Base-by-base conservation (phyloP, 495 filamentous ascomycete species). In the Usnea hakonensis region DNA sequence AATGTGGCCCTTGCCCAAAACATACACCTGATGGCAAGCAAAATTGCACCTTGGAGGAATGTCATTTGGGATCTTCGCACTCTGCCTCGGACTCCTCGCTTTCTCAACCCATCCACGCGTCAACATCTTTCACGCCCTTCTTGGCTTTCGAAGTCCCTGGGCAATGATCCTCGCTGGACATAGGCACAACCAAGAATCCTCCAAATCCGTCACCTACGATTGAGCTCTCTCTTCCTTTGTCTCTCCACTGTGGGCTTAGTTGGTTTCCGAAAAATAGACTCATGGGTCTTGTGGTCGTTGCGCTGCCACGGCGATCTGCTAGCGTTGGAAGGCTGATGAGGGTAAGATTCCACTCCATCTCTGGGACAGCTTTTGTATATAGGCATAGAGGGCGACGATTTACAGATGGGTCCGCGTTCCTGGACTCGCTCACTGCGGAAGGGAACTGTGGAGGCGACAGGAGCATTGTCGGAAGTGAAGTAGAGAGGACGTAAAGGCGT, bases 281-380 rank as follows among this genome's bases (percentile, higher is more conserved):
- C 8, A 85, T 71, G 0, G 85, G 85, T 19, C 82, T 75, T 2
- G 79, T 84, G 32, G 62, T 68, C 8, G 71, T 71, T 28, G 67
- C 72, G 44, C 76, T 61, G 37, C 71, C 73, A 4, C 69, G 69
- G 8, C 71, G 73, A 17, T 71, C 72, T 50, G 19, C 61, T 35
- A 69, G 56, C 0, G 70, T 71, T 6, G 76, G 70, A 4, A 83
- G 84, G 7, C 79, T 74, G 64, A 86, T 78, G 9, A 79, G 75
- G 0, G 84, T 87, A 70, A 91, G 88, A 64, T 88, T 87, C 91
- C 91, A 96, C 65, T 92, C 90, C 26, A 90, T 76, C 67, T 91
- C 90, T 63, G 91, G 86, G 23, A 90, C 79, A 32, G 89, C 88
- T 74, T 95, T 96, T 71, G 84, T 90, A 72, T 91, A 95, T 32